phyloP scores from a whole-genome alignment of 331 rosid genomes.

The Malus hybrid region DNA sequence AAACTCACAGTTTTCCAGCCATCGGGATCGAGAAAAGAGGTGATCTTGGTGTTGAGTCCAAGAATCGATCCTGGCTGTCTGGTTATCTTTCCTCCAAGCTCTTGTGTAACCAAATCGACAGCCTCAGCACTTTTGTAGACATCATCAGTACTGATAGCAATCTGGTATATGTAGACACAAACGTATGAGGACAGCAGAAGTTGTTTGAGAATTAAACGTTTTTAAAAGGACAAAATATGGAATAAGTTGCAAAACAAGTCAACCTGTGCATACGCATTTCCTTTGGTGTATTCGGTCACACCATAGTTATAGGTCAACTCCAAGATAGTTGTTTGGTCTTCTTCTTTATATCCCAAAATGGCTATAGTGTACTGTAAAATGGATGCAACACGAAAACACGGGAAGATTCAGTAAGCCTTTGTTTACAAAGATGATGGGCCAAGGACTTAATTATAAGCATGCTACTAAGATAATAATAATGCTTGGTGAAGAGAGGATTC shows the following conservation, averaged over 20 bases:
- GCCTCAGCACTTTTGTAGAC: conserved; percentile 87
- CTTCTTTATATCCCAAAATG: conserved; percentile 74
- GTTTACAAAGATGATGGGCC: background rate
- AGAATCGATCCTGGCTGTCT: conserved; percentile 77
- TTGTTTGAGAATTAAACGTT: background rate
- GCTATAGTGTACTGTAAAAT: conserved; percentile 61
- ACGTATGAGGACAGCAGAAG: background rate
- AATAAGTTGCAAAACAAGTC: background rate
- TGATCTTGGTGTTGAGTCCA: conserved; percentile 75
- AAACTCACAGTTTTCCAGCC: conserved; percentile 91
- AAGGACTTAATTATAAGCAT: background rate
- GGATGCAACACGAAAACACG: conserved; percentile 10
- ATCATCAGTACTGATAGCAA: conserved; percentile 85
- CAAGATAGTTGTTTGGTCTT: conserved; percentile 64
- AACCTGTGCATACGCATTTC: conserved; percentile 91
- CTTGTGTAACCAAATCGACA: conserved; percentile 51
- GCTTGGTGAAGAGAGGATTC: background rate
- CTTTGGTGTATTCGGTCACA: conserved; percentile 78
- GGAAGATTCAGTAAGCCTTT: background rate
- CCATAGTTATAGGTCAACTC: conserved; percentile 86
- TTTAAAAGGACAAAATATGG: background rate
- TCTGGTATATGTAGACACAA: conserved; percentile 24
- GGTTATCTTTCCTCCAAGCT: conserved; percentile 89
- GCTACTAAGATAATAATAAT: background rate
- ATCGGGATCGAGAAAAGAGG: conserved; percentile 80